Base-by-base conservation (phyloP, 2,329 filamentous ascomycete genomes). In the Claviceps pusilla region DNA sequence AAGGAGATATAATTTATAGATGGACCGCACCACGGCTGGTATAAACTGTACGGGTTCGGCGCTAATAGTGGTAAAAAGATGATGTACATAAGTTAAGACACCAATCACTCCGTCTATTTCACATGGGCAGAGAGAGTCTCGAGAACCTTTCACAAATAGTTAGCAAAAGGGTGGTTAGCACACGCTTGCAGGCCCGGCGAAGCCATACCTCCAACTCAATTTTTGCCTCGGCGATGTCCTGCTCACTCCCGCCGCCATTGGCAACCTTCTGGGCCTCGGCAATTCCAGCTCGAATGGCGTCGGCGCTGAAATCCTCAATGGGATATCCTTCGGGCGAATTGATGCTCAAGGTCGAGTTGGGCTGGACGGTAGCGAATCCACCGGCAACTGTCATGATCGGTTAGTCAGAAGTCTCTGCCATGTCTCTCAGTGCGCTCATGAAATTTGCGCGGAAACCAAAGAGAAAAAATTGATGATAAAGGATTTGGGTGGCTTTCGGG, bases 181-280 rank as follows among this genome's bases (percentile, higher is more conserved):
- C 28, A 31, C 29, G 28, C 48, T 14, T 24, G 7, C 10, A 28
- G 12, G n/a, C 11, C 28, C 4, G 35, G 6, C 4, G 24, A 47
- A 24, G 19, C 63, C 66, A 29, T 58, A 95, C 91, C 89, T 98
- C 93, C 64, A 98, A 76, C 80, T 97, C 91, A 71, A 98, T 91
- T 83, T 96, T 97, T 63, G 93, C 93, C 83, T 98, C 93, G 61
- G 91, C 91, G 74, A 97, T 87, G 68, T 97, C 93, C 76, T 89
- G 85, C 82, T 96, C 93, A 73, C 89, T 96, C 67, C 91, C 93
- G 68, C 78, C 83, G 68, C 93, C 93, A 71, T 75, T 83, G 65
- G 85, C 89, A 68, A 97, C 84, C 84, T 96, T 97, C 76, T 95
- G 88, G 61, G 90, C 89, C 78, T 98, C 93, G 58, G 87, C 75